Evolutionary conservation across 768 basidiomycete genomes (phyloP).

Genomic region (Tulasnella sp.): DNA sequence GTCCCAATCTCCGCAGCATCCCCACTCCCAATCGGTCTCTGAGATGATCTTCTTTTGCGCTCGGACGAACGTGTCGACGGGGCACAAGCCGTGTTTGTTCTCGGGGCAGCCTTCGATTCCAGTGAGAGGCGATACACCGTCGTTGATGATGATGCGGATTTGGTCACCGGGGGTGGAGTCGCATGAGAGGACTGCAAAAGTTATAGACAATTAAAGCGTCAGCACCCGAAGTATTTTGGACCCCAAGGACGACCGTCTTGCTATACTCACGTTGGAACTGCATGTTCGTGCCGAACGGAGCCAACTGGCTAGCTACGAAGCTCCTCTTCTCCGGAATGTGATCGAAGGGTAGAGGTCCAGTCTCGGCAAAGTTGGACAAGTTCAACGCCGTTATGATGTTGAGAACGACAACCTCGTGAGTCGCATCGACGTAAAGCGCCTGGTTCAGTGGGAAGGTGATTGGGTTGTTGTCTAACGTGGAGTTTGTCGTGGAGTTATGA

Average conservation of each 20-base stretch:
- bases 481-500: conserved; percentile 48
- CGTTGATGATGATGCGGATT: conserved; percentile 45
- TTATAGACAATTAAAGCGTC: background rate
- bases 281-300: conserved; percentile 48
- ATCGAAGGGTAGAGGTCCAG: conserved; percentile 75
- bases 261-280: conserved; percentile 76
- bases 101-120: conserved; percentile 44
- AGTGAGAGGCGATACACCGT: conserved; percentile 45
- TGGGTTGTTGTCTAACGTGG: conserved; percentile 45
- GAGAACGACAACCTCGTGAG: conserved; percentile 87
- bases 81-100: conserved; percentile 45
- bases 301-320: conserved; percentile 43
- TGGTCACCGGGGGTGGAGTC: conserved; percentile 42
- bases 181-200: conserved; percentile 39
- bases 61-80: conserved; percentile 44
- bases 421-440: conserved; percentile 48
- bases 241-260: no score
- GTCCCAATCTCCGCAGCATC: conserved; percentile 64
- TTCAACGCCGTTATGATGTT: conserved; percentile 87
- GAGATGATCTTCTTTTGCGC: conserved; percentile 42
- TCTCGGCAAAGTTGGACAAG: conserved; percentile 67
- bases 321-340: conserved; percentile 61
- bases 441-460: conserved; percentile 44
- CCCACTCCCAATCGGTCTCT: conserved; percentile 47
- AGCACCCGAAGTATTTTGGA: no score